Conservation (phyloP, 305 asterid species). For the Solanum hybrid region DNA sequence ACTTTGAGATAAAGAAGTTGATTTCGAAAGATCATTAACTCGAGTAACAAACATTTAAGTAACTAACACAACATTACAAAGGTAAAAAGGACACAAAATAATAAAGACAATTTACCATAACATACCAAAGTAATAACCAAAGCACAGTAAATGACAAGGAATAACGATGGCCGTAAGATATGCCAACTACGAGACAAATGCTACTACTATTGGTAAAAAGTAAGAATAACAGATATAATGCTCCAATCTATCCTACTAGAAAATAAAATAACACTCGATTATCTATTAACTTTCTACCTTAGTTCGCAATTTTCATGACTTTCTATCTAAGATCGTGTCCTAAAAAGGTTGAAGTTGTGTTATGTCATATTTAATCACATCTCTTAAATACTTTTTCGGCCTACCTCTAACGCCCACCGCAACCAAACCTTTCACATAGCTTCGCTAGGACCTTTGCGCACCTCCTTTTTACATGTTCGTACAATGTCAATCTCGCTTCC, state of each 20-base stretch:
- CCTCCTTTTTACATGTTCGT: too few species aligned
- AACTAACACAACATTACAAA: neutral
- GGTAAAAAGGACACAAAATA: too few species aligned
- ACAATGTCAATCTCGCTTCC: too few species aligned
- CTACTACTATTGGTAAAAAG: neutral
- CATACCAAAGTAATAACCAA: neutral
- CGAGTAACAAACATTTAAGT: neutral
- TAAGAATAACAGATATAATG: neutral
- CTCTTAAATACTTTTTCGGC: neutral
- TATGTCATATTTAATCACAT: neutral
- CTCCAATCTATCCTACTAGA: neutral
- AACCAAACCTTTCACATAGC: neutral
- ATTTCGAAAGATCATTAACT: too few species aligned
- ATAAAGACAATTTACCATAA: too few species aligned
- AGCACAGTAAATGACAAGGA: neutral
- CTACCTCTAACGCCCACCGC: neutral
- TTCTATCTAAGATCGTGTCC: too few species aligned
- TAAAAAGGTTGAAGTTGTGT: neutral
- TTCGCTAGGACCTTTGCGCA: neutral
- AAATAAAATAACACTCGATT: neutral
- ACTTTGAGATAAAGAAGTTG: too few species aligned
- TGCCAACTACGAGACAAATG: neutral
- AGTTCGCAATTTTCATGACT: fast-evolving
- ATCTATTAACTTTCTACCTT: neutral
- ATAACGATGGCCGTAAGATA: neutral